Evolutionary conservation across 2,329 filamentous ascomycete genomes (phyloP), one percentile per base, ranked within the genome.

Genomic region (Colletotrichum lentis): DNA sequence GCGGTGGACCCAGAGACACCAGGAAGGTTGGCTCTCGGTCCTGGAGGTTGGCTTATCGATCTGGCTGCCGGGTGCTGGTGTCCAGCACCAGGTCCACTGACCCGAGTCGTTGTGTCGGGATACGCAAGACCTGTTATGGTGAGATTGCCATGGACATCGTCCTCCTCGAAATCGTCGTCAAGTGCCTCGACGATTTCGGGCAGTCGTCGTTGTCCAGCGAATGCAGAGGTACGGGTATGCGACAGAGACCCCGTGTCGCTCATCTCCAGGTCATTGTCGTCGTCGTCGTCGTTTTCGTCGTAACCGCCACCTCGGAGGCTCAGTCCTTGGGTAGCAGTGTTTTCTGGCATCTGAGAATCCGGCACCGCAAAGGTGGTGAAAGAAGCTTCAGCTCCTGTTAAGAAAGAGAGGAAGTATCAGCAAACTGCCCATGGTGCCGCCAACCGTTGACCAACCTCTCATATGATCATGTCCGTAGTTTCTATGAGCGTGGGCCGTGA

Each of bases 391-490:
- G 67, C 70, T 73, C 77, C 71, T 63, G 11, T 35, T 16, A 10
- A 14, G 7, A 2, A 3, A 35, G 7, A 35, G 31, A 35, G 31
- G 31, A 31, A 10, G 5, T 6, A 20, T 66, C 16, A 66, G 59
- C 31, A 20, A 44, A 3, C 3, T 31, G 10, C 1, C 12, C 22
- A 20, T 8, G 11, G 10, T 27, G 12, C 10, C 10, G 6, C 10
- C 20, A 10, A 22, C 0, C 35, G 18, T 10, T 18, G 3, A 39
- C 22, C 12, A n/a, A 68, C 66, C 66, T 69, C 62, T 61, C 24
- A 73, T 60, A 1, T 41, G 37, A 11, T 76, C 76, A 2, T 71
- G 64, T 8, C 76, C 77, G 73, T 72, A 78, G 60, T 75, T 77
- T 7, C 76, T 74, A 22, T 70, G 61, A 2, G 74, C 68, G 50